Percentiles rank a stretch among this genome's conserved stretches.
phyloP scores from a whole-genome alignment of 176 grass and related monocot species.

The Ensete glaucum region DNA sequence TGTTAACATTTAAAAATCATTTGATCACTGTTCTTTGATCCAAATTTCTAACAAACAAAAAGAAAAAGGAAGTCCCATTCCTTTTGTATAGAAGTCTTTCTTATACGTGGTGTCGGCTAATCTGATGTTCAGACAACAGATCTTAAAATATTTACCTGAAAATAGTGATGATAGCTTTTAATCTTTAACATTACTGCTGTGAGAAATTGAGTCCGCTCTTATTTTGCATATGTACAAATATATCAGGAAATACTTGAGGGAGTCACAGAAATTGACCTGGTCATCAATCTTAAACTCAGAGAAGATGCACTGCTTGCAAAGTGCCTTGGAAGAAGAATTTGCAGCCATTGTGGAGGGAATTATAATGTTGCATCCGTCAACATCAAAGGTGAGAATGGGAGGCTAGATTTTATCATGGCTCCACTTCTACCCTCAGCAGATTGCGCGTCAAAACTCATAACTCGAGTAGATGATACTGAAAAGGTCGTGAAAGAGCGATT shows the following conservation, averaged over 20 bases:
- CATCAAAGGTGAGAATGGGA: constrained; percentile 8
- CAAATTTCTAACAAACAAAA: too few species aligned
- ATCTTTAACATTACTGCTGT: background rate
- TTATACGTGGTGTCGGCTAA: too few species aligned
- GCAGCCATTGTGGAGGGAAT: constrained; percentile 7
- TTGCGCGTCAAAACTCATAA: background rate
- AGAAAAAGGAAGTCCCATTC: too few species aligned
- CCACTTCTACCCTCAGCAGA: constrained; percentile 1
- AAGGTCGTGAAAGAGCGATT: constrained; percentile 11
- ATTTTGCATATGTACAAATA: background rate
- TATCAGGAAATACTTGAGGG: constrained; percentile 12
- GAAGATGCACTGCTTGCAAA: constrained; percentile 15
- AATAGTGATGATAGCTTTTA: background rate
- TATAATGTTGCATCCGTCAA: constrained; percentile 2
- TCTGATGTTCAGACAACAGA: too few species aligned
- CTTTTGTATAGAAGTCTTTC: too few species aligned
- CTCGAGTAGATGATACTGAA: constrained; percentile 11
- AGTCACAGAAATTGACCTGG: constrained; percentile 10
- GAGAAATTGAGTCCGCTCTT: too few species aligned
- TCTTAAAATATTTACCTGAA: background rate
- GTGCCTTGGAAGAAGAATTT: constrained; percentile 16
- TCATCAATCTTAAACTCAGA: constrained; percentile 11
- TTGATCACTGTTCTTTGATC: too few species aligned
- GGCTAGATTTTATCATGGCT: background rate
- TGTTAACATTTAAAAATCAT: too few species aligned